phyloP scores from a whole-genome alignment of 179 eudicot species.

The Spergularia azorica region DNA sequence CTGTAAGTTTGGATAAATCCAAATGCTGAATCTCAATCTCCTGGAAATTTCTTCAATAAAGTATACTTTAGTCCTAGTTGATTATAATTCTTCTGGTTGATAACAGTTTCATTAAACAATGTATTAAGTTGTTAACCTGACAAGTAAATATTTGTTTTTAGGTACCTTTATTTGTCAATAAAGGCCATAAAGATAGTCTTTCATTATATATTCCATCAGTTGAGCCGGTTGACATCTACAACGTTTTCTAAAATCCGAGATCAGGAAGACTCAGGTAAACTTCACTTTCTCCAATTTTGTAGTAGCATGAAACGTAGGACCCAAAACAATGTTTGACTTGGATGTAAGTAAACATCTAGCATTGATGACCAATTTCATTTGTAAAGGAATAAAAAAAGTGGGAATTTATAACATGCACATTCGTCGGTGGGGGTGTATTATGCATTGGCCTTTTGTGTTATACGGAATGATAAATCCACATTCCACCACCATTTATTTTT shows the following conservation, averaged over 20 bases:
- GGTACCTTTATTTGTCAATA: background rate
- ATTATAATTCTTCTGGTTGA: no score
- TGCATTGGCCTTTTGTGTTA: background rate
- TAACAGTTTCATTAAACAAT: no score
- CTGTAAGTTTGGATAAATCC: background rate
- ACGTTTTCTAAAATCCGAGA: no score
- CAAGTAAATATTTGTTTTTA: no score
- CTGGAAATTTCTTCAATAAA: no score
- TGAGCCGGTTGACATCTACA: no score
- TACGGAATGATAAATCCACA: background rate
- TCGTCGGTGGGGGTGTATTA: constrained; percentile 22
- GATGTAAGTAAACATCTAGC: background rate
- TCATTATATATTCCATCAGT: background rate
- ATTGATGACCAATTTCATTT: background rate
- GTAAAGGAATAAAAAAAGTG: background rate
- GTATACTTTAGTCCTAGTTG: no score
- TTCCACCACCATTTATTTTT: background rate
- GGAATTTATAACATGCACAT: background rate
- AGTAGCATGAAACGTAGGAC: background rate
- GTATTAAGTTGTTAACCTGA: no score
- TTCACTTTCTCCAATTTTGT: background rate
- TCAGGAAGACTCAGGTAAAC: background rate
- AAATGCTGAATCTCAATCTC: background rate
- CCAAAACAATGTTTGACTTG: constrained; percentile 13
- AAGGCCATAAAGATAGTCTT: background rate